Base-by-base conservation (phyloP, 768 basidiomycete species). In the Sistotremastrum suecicum region DNA sequence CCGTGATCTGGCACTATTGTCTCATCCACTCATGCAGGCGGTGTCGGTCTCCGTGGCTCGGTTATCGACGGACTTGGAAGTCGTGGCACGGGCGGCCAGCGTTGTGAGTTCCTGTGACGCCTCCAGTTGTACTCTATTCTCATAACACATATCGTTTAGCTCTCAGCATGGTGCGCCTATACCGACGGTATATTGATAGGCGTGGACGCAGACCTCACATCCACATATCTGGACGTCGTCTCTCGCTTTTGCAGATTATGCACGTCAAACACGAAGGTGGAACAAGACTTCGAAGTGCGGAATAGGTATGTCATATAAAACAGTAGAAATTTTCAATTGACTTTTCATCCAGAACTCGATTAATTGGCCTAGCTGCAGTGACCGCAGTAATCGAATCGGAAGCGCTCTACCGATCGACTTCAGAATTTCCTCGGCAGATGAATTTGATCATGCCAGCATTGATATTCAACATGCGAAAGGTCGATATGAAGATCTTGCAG, bases 81-180 rank as follows among this genome's bases (percentile, higher is more conserved):
- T 90, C 7, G 66, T 72, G 34, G 82, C 82, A 3, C 74, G 83
- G 54, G 78, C 82, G 7, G 88, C 88, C 20, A 83, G 74, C 56
- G 76, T 90, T 44, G 89, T 89, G 59, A 54, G 84, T 72, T 8
- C 43, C 11, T 29, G 30, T 42, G 30, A 45, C 37, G 28, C 43
- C 37, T 47, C 44, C 28, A 44, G 11, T 46, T 32, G 28, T 33
- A 32, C 20, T 30, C 20, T 20, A 5, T 5, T 20, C n/a, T 40
- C 20, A 35, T 12, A 28, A 41, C 35, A 47, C n/a, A 42, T 35
- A 9, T 54, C 5, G 49, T 34, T 33, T 53, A 91, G 83, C 89
- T 94, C 55, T 85, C 82, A 3, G 82, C 88, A 1, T 97, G 88
- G 83, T 82, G 83, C 12, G 91, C 90, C 10, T 95, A 80, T 53